Percentiles rank a stretch among this genome's conserved stretches.
phyloP scores from a whole-genome alignment of 1,139 yeast genomes.

The Candida gigantensis region DNA sequence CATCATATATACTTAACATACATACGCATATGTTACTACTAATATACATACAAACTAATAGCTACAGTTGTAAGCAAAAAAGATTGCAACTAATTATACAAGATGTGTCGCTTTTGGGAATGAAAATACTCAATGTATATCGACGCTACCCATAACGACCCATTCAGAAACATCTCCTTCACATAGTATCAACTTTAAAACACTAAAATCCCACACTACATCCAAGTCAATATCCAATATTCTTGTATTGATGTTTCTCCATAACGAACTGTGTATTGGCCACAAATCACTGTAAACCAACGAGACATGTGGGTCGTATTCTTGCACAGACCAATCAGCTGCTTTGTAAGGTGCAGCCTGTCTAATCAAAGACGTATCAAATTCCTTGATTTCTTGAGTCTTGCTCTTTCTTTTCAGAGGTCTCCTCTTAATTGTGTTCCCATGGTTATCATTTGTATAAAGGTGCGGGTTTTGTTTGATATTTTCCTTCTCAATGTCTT shows the following conservation, averaged over 20 bases:
- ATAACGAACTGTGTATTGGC: slow-evolving; percentile 70
- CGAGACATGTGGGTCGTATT: slow-evolving; percentile 74
- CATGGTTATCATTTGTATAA: slow-evolving; percentile 38
- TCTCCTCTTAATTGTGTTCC: slow-evolving; percentile 29
- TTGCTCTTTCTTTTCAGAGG: slow-evolving; percentile 22
- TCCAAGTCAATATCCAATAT: slow-evolving; percentile 59
- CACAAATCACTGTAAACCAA: slow-evolving; percentile 66
- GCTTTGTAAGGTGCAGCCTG: slow-evolving; percentile 38
- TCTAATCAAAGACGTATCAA: slow-evolving; percentile 30
- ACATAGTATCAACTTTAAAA: slow-evolving; percentile 66
- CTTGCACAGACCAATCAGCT: slow-evolving; percentile 56
- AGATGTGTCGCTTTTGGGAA: too few relatives aligned
- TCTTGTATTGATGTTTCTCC: slow-evolving; percentile 68
- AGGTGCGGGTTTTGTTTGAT: slow-evolving; percentile 41
- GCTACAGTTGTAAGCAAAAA: not conserved
- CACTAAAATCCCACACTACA: slow-evolving; percentile 65
- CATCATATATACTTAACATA: too few relatives aligned
- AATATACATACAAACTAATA: too few relatives aligned
- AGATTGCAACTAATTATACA: not conserved
- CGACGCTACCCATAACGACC: slow-evolving; percentile 65
- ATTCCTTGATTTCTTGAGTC: slow-evolving; percentile 16
- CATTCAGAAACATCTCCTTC: slow-evolving; percentile 77
- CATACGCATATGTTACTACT: too few relatives aligned
- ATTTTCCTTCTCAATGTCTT: slow-evolving; percentile 37
- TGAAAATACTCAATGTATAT: slow-evolving; percentile 28